Percentiles rank a stretch among this genome's conserved stretches.
These are phyloP conservation scores for Monilinia fructicola DNA, from an alignment of 2,329 filamentous ascomycete species.

Conservation along the genomic window DNA sequence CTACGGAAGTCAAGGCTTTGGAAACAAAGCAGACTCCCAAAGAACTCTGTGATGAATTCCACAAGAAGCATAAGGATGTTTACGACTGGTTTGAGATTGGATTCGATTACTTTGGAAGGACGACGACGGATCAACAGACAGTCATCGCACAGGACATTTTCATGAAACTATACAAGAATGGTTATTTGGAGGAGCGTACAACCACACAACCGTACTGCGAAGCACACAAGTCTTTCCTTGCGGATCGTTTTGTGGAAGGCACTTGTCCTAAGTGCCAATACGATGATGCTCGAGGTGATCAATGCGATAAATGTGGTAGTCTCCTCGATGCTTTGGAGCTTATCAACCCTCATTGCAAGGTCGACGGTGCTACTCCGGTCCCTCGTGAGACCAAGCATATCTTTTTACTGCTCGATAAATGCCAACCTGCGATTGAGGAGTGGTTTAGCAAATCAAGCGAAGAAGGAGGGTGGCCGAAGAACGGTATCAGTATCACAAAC, in stretches of 20 bases:
- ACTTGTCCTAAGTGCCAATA: slow-evolving; percentile 74
- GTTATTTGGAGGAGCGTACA: slow-evolving; percentile 80
- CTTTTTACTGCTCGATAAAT: slow-evolving; percentile 80
- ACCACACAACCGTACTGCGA: slow-evolving; percentile 92
- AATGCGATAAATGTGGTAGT: slow-evolving; percentile 71
- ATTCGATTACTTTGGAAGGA: slow-evolving; percentile 94
- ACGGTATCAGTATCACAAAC: slow-evolving; percentile 73
- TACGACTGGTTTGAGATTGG: slow-evolving; percentile 96
- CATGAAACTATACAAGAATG: slow-evolving; percentile 80
- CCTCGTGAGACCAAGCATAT: slow-evolving; percentile 84
- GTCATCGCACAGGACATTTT: slow-evolving; percentile 94
- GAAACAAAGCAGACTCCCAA: slow-evolving; percentile 81
- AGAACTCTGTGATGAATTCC: slow-evolving; percentile 89
- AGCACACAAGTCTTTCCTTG: slow-evolving; percentile 71
- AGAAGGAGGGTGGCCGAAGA: slow-evolving; percentile 74
- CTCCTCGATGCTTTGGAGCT: slow-evolving; percentile 61
- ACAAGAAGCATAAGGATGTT: slow-evolving; percentile 82
- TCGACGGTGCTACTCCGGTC: slow-evolving; percentile 80
- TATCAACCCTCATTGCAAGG: slow-evolving; percentile 85
- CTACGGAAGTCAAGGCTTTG: slow-evolving; percentile 92
- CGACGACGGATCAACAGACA: slow-evolving; percentile 84
- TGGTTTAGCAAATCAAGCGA: slow-evolving; percentile 75
- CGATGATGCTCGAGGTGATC: slow-evolving; percentile 68
- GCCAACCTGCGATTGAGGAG: slow-evolving; percentile 72
- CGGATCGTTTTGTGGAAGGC: slow-evolving; percentile 83